Evolutionary conservation across 1,284 basidiomycete genomes (phyloP).

Genomic region (Cutaneotrichosporon dermatis): DNA sequence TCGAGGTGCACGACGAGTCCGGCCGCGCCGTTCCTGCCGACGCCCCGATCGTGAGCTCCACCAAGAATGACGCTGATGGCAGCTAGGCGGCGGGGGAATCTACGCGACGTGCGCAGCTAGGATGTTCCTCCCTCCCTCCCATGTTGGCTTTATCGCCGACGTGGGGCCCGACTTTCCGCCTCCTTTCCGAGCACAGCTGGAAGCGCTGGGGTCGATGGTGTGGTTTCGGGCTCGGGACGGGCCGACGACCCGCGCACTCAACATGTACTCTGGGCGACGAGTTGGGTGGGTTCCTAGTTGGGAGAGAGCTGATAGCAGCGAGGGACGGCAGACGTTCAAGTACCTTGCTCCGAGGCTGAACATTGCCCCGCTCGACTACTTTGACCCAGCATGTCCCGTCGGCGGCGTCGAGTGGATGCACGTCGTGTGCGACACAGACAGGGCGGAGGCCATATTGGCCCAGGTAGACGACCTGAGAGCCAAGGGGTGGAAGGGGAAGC

Average conservation of each 20-base stretch:
- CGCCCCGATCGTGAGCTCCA: slow-evolving; percentile 28
- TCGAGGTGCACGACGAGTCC: slow-evolving; percentile 59
- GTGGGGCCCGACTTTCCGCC: slow-evolving; percentile 71
- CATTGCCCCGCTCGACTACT: slow-evolving; percentile 65
- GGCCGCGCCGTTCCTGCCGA: slow-evolving; percentile 55
- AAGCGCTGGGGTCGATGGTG: slow-evolving; percentile 68
- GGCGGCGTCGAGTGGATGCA: slow-evolving; percentile 61
- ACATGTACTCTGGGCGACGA: slow-evolving; percentile 68
- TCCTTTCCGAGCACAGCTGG: slow-evolving; percentile 57
- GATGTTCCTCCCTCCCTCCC: slow-evolving; percentile 38
- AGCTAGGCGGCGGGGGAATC: slow-evolving; percentile 88
- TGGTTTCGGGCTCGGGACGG: slow-evolving; percentile 61
- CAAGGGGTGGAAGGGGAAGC: slow-evolving; percentile 58
- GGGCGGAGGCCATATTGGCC: slow-evolving; percentile 64
- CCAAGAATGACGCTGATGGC: slow-evolving; percentile 1
- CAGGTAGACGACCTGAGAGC: slow-evolving; percentile 56
- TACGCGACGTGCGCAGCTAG: slow-evolving; percentile 49
- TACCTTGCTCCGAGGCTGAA: slow-evolving; percentile 72
- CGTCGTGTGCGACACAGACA: slow-evolving; percentile 75
- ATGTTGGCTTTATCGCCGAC: slow-evolving; percentile 79
- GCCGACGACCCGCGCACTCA: slow-evolving; percentile 69
- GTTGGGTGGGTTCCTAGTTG: slow-evolving; percentile 56
- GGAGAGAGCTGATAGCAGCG: slow-evolving; percentile 18
- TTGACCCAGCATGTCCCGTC: slow-evolving; percentile 52
- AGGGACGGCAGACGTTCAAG: slow-evolving; percentile 61